Percentiles rank a stretch among this genome's conserved stretches.
Evolutionary conservation across 352 stramenopile species (phyloP).

Genomic region (Pythium rhizo-oryzae): DNA sequence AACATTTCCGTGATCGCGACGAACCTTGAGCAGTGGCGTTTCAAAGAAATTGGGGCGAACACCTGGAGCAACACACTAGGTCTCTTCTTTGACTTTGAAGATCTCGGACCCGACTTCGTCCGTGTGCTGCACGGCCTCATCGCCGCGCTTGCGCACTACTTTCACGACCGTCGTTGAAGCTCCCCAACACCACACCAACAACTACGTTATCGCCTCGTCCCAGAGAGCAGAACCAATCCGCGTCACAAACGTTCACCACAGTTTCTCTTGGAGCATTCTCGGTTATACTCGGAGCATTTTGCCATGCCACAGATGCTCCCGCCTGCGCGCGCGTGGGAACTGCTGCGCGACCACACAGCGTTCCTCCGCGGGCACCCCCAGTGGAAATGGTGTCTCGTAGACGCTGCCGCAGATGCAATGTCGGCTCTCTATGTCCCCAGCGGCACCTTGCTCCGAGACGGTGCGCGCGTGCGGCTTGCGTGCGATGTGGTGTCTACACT

Average conservation of each 20-base stretch:
- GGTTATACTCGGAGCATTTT: not conserved
- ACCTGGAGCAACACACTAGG: not conserved
- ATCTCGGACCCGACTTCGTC: not conserved
- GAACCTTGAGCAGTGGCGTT: not conserved
- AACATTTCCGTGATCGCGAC: not conserved
- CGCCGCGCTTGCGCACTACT: not conserved
- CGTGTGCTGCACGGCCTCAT: not conserved
- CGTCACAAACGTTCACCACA: not conserved
- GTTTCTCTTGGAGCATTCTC: not conserved
- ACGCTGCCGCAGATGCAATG: not conserved
- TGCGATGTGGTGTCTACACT: slow-evolving; percentile 5
- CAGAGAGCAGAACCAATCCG: not conserved
- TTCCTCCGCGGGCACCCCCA: not conserved
- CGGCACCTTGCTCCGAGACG: not conserved
- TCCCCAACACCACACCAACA: not conserved
- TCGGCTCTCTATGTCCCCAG: not conserved
- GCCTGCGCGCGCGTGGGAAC: not conserved
- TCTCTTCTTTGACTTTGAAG: not conserved
- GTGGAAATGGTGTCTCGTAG: too few species aligned
- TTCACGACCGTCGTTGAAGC: not conserved
- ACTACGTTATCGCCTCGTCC: not conserved
- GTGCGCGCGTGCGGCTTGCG: slow-evolving; percentile 5
- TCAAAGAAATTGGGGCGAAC: not conserved
- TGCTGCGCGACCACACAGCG: slow-evolving; percentile 3
- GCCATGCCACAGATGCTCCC: not conserved